Conservation (phyloP, 495 filamentous ascomycete species). For the Talaromyces wortmannii region DNA sequence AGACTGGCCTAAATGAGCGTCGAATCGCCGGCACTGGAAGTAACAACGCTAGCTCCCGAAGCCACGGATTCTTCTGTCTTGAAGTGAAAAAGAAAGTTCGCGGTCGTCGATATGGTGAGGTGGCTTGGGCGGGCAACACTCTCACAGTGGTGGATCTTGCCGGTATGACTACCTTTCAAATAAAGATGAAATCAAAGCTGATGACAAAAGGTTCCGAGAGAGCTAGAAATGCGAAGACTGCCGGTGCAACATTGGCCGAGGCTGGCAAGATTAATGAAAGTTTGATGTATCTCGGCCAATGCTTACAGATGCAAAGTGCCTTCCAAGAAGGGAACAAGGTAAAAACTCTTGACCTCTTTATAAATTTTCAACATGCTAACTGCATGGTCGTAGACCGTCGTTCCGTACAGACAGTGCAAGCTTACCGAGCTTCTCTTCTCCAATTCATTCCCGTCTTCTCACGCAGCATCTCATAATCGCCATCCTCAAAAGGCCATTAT, state of each 20-base stretch:
- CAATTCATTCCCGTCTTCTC: conserved; percentile 76
- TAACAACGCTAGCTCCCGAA: conserved; percentile 82
- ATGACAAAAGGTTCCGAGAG: conserved; percentile 66
- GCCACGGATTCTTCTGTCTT: conserved; percentile 94
- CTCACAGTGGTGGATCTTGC: conserved; percentile 91
- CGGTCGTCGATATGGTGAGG: conserved; percentile 39
- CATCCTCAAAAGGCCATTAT: conserved; percentile 83
- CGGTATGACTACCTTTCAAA: conserved; percentile 35
- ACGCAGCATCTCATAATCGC: conserved; percentile 40
- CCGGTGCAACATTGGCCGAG: conserved; percentile 84
- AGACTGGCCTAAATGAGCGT: conserved; percentile 81
- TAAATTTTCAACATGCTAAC: not conserved
- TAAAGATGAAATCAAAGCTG: conserved; percentile 2
- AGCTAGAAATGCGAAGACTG: conserved; percentile 86
- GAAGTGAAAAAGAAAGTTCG: conserved; percentile 80
- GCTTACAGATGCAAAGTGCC: conserved; percentile 90
- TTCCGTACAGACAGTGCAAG: conserved; percentile 94
- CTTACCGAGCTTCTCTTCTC: conserved; percentile 94
- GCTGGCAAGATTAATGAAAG: conserved; percentile 97
- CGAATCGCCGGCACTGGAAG: conserved; percentile 84
- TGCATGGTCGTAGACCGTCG: conserved; percentile 56
- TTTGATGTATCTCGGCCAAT: conserved; percentile 96
- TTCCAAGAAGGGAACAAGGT: conserved; percentile 69
- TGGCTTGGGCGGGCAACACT: conserved; percentile 69
- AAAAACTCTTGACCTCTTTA: conserved; percentile 3